These are phyloP conservation scores for Colletotrichum somersetense DNA, from an alignment of 2,329 filamentous ascomycete genomes.

Conservation along the genomic window DNA sequence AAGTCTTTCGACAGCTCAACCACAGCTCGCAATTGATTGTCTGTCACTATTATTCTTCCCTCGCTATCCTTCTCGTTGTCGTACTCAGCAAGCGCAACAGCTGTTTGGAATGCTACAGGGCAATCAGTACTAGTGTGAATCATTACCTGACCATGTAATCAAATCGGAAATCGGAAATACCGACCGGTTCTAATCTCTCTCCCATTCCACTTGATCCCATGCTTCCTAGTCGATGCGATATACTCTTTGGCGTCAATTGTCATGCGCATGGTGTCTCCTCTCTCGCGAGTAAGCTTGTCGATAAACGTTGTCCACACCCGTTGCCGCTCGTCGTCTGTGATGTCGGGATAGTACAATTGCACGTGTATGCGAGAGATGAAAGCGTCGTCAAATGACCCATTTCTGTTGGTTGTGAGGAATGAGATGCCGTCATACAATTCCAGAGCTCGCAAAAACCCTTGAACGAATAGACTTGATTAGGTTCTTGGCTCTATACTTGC, in stretches of 20 bases:
- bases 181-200: slow-evolving; percentile 47
- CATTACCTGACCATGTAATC: too few relatives aligned
- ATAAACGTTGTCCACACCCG: slow-evolving; percentile 48
- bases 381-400: slow-evolving; percentile 49
- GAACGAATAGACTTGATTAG: not conserved
- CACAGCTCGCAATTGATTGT: slow-evolving; percentile 41
- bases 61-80: slow-evolving; percentile 37
- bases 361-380: slow-evolving; percentile 50
- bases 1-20: slow-evolving; percentile 43
- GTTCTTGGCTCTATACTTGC: not conserved
- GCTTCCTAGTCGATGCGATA: slow-evolving; percentile 32
- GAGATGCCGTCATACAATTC: slow-evolving; percentile 50
- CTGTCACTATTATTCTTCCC: slow-evolving; percentile 40
- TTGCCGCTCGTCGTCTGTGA: slow-evolving; percentile 46
- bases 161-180: not conserved
- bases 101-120: slow-evolving; percentile 48
- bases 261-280: slow-evolving; percentile 44
- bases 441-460: slow-evolving; percentile 48
- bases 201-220: slow-evolving; percentile 44
- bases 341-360: slow-evolving; percentile 47
- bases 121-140: not conserved
- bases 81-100: slow-evolving; percentile 47
- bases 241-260: slow-evolving; percentile 43
- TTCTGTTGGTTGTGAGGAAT: slow-evolving; percentile 49
- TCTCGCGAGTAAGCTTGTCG: slow-evolving; percentile 46